Evolutionary conservation across 257 asterid genomes (phyloP), one percentile per base, ranked within the genome.

Genomic region (Fraxinus pennsylvanica): DNA sequence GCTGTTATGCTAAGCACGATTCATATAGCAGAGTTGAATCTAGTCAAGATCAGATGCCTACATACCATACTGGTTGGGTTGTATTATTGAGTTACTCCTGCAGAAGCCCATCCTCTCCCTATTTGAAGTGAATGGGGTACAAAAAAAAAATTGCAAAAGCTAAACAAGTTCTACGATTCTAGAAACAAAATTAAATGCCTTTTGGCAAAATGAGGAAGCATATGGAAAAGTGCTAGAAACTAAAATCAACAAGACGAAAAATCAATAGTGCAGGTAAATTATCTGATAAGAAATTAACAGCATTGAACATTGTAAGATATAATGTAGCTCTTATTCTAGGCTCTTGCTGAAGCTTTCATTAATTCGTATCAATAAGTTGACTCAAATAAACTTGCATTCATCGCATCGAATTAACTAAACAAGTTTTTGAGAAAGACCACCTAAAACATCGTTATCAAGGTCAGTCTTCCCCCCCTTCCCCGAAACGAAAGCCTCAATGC

Each of bases 21-120:
- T 13, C 3, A 75, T 63, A 73, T 54, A 43, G 78, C 79, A 79
- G 74, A 83, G 87, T 77, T 83, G 75, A 87, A 87, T 72, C 74
- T 78, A 87, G 86, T 76, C 89, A 83, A 87, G 79, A 80, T 79
- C 78, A 80, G 85, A 74, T 73, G 78, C 97, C 96, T 77, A 89
- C 97, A 90, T 89, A 90, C 97, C 97, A 91, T 90, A 86, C 89
- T 81, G 69, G 85, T 82, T 80, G 84, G 83, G 79, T 85, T 82
- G 90, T 86, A 81, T 74, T 86, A 89, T 81, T 82, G 92, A 85
- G 77, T 79, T 72, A 82, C 91, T 90, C 92, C 95, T 35, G 93
- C 91, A 82, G 93, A 87, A 86, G 92, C 90, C 87, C 91, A 85
- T 87, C 92, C 86, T 84, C 92, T 80, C 90, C 91, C 97, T 89